A percentile compares a stretch with the other conserved stretches of the same genome.
phyloP scores from a whole-genome alignment of 805 yeast genomes.

The Wickerhamiella azyma region DNA sequence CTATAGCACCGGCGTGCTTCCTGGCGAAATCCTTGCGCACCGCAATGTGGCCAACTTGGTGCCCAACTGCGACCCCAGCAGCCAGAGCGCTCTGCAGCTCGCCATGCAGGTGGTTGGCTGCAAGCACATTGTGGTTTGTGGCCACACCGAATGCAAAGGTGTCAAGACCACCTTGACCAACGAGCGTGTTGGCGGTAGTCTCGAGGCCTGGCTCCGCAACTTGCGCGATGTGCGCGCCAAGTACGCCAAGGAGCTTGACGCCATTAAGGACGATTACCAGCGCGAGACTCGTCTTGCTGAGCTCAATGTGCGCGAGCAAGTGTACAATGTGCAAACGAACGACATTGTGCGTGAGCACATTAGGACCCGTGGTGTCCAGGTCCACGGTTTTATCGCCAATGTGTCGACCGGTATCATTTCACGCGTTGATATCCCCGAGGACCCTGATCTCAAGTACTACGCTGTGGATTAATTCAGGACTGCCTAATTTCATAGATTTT shows the following conservation, averaged over 20 bases:
- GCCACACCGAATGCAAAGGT: slow-evolving; percentile 94
- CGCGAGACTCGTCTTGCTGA: slow-evolving; percentile 55
- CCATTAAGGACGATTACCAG: slow-evolving; percentile 36
- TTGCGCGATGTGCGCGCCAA: slow-evolving; percentile 53
- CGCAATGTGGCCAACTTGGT: slow-evolving; percentile 78
- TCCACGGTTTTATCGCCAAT: slow-evolving; percentile 75
- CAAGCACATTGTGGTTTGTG: slow-evolving; percentile 70
- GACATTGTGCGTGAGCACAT: slow-evolving; percentile 57
- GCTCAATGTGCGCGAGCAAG: slow-evolving; percentile 62
- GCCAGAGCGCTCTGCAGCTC: slow-evolving; percentile 70
- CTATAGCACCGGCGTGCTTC: slow-evolving; percentile 56
- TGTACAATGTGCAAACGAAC: slow-evolving; percentile 45
- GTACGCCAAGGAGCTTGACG: slow-evolving; percentile 37
- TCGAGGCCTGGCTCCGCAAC: slow-evolving; percentile 61
- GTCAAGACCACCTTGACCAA: slow-evolving; percentile 63
- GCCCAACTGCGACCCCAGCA: slow-evolving; percentile 51
- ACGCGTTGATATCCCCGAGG: slow-evolving; percentile 30
- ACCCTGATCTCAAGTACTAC: slow-evolving; percentile 17
- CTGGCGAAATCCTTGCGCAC: slow-evolving; percentile 84
- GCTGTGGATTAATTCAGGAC: slow-evolving; percentile 9
- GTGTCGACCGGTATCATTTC: slow-evolving; percentile 59
- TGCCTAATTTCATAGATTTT: too few relatives aligned
- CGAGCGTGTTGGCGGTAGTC: slow-evolving; percentile 48
- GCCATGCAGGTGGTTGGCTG: slow-evolving; percentile 78
- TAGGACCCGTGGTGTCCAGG: slow-evolving; percentile 47